Base-by-base conservation (phyloP, 441 rosid species). In the Populus tomentosa region DNA sequence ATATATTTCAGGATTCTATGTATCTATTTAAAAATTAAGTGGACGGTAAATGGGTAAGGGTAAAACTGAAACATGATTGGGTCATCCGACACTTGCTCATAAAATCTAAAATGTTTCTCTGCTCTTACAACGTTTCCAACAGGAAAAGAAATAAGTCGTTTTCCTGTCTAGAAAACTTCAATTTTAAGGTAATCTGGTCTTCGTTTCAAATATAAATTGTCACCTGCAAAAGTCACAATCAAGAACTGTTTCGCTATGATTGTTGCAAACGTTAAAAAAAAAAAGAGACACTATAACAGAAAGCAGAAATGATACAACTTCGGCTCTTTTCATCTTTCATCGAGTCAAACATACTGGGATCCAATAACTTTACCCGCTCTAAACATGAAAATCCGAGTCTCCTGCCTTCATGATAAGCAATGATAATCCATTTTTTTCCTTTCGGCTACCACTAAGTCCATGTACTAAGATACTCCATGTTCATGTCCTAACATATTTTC, bases 381-480 rank as follows among this genome's bases (percentile, higher is more conserved):
- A 20, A 7, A 40, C 61, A 71, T 70, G 71, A 74, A 74, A 84
- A 23, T 16, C n/a, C 18, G 67, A 82, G 84, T 74, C 81, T 67
- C 75, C 76, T 69, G 67, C 73, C 83, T 72, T 79, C 82, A 85
- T 83, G 81, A 83, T 81, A 83, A 40, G 78, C 72, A 78, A 83
- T 79, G 20, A 79, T 80, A 70, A 70, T 79, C 16, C 46, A 36
- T 10, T 16, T 56, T 35, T 76, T 61, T 13, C 46, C 83, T 81
- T 85, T 85, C 86, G 84, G 86, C 73, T 77, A 53, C 83, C 84
- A 85, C 86, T 81, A 81, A 30, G 23, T 67, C 75, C 75, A 38
- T 80, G 83, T 50, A 80, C 82, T 38, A 78, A 46, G 40, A 46
- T n/a, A 16, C 64, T 33, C 24, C 35, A 10, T 38, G 30, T 13